These are phyloP conservation scores for Pythium phragmitis DNA, from an alignment of 352 stramenopile genomes.

Conservation along the genomic window DNA sequence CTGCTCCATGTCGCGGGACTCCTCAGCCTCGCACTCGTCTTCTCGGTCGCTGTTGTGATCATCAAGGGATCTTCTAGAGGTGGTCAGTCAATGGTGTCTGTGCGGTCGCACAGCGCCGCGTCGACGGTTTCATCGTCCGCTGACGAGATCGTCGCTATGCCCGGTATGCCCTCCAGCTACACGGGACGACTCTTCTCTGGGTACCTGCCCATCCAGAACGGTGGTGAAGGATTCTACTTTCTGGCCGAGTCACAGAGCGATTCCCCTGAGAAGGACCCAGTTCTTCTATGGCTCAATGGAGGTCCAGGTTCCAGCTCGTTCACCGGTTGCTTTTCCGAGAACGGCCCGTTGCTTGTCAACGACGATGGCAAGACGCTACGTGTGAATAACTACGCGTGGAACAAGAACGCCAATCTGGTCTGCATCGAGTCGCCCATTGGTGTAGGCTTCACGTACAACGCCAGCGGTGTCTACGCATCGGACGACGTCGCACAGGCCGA, in stretches of 20 bases:
- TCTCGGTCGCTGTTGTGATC: too few relatives aligned
- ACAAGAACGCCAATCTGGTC: conserved; percentile 51
- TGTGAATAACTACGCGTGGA: conserved; percentile 58
- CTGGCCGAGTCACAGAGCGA: conserved; percentile 60
- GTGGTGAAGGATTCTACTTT: conserved; percentile 67
- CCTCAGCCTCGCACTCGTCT: too few relatives aligned
- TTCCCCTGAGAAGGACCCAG: conserved; percentile 32
- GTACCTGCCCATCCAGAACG: conserved; percentile 55
- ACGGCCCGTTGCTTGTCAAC: conserved; percentile 64
- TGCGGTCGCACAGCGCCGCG: too few relatives aligned
- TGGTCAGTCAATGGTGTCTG: not conserved
- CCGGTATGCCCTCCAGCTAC: conserved; percentile 20
- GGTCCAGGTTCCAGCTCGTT: conserved; percentile 62
- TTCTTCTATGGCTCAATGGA: conserved; percentile 72
- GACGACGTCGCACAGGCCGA: conserved; percentile 67
- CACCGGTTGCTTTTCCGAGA: conserved; percentile 61
- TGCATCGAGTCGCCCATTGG: conserved; percentile 66
- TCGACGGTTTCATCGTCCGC: not conserved
- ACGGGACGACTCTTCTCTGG: conserved; percentile 44
- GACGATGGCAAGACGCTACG: conserved; percentile 43
- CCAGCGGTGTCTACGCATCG: conserved; percentile 57
- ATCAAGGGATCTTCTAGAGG: conserved; percentile 12
- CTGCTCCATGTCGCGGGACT: too few relatives aligned
- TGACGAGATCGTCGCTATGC: conserved; percentile 23
- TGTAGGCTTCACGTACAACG: conserved; percentile 68